phyloP scores from a whole-genome alignment of 148 eudicot species.

The Diospyros kaki region DNA sequence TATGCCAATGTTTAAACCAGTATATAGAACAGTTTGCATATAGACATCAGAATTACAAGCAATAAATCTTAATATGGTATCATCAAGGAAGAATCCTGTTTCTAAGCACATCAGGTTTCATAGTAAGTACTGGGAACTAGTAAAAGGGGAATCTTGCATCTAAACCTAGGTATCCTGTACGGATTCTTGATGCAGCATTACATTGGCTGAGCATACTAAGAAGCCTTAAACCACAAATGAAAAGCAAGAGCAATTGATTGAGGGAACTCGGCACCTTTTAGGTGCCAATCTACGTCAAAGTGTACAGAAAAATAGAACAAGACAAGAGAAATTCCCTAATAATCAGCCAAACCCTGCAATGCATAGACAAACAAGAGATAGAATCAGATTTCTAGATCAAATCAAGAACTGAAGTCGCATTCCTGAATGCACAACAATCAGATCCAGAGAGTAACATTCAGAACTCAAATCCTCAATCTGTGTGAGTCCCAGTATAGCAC shows the following conservation, averaged over 20 bases:
- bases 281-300: neutral
- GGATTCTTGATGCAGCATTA: neutral
- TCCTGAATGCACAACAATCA: neutral
- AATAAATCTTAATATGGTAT: neutral
- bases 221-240: neutral
- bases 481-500: no score
- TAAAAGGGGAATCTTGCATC: neutral
- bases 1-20: neutral
- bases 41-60: neutral
- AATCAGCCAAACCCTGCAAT: no score
- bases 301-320: neutral
- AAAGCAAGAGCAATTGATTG: neutral
- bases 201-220: neutral
- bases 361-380: neutral
- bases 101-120: neutral
- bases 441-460: neutral
- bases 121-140: neutral
- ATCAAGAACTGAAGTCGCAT: no score
- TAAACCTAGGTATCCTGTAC: neutral
- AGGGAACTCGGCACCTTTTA: neutral
- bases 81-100: neutral
- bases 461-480: no score
- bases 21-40: neutral
- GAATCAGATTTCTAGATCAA: neutral
- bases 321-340: no score